phyloP scores from a whole-genome alignment of 2,329 filamentous ascomycete species.

The Ascochyta koolunga region DNA sequence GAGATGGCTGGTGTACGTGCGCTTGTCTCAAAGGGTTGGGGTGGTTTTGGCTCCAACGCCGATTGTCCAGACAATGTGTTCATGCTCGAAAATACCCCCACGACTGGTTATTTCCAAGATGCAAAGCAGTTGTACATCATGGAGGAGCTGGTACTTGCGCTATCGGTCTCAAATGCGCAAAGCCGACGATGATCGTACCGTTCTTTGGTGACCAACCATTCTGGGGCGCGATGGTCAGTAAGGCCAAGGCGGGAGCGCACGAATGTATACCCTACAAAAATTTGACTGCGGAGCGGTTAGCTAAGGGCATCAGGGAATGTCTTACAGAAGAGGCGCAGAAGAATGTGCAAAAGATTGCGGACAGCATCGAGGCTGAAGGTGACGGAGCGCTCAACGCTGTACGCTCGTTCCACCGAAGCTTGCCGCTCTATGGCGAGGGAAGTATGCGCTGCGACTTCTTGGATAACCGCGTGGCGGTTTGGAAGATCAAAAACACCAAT shows the following conservation, averaged over 20 bases:
- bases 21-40: slow-evolving; percentile 78
- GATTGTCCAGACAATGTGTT: slow-evolving; percentile 64
- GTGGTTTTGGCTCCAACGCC: slow-evolving; percentile 66
- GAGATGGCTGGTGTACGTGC: slow-evolving; percentile 70
- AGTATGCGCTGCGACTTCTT: slow-evolving; percentile 71
- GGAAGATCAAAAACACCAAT: slow-evolving; percentile 67
- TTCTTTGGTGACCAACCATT: slow-evolving; percentile 84
- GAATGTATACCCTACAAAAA: slow-evolving; percentile 71
- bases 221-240: slow-evolving; percentile 74
- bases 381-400: slow-evolving; percentile 75
- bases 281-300: slow-evolving; percentile 67
- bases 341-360: slow-evolving; percentile 65
- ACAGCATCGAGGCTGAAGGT: slow-evolving; percentile 65
- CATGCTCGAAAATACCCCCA: slow-evolving; percentile 78
- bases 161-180: slow-evolving; percentile 72
- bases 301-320: slow-evolving; percentile 73
- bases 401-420: slow-evolving; percentile 66
- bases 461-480: slow-evolving; percentile 67
- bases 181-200: slow-evolving; percentile 76
- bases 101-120: slow-evolving; percentile 75
- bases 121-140: slow-evolving; percentile 72
- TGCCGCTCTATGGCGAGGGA: slow-evolving; percentile 54
- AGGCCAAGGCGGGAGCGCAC: slow-evolving; percentile 67
- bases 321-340: slow-evolving; percentile 65
- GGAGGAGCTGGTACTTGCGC: slow-evolving; percentile 81